A percentile compares a stretch with the other conserved stretches of the same genome.
phyloP scores from a whole-genome alignment of 2,329 filamentous ascomycete species.

The Neofusicoccum laricinum region DNA sequence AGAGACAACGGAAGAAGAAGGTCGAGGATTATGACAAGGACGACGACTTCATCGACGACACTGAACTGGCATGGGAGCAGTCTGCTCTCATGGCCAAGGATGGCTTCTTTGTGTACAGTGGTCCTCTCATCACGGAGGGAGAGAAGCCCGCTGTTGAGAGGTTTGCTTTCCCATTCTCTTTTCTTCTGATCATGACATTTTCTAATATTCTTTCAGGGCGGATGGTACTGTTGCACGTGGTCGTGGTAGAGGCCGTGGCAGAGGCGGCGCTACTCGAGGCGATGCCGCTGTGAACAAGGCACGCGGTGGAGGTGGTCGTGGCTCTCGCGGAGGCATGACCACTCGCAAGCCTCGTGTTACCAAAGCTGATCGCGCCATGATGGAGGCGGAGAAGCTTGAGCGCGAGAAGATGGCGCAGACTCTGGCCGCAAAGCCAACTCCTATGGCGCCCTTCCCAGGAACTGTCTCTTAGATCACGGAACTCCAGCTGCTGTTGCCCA shows the following conservation, averaged over 20 bases:
- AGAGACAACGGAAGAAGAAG: constrained; percentile 79
- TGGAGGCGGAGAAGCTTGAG: constrained; percentile 78
- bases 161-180: constrained; percentile 39
- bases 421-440: constrained; percentile 16
- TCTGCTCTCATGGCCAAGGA: constrained; percentile 91
- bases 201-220: constrained; percentile 49
- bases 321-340: constrained; percentile 69
- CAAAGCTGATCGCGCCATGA: constrained; percentile 77
- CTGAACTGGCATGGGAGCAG: constrained; percentile 91
- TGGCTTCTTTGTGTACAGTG: constrained; percentile 97
- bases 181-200: constrained; percentile 9
- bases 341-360: constrained; percentile 80
- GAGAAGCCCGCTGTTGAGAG: constrained; percentile 69
- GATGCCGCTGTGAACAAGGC: constrained; percentile 34
- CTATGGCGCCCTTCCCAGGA: constrained; percentile 1
- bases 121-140: constrained; percentile 81
- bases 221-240: constrained; percentile 71
- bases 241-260: constrained; percentile 55
- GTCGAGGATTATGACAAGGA: constrained; percentile 66
- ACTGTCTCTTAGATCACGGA: background rate
- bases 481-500: background rate
- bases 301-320: constrained; percentile 44
- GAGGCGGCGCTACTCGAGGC: constrained; percentile 45
- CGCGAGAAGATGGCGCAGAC: constrained; percentile 54
- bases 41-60: constrained; percentile 78